phyloP scores from a whole-genome alignment of 306 rosid species.

The Aeschynomene evenia region DNA sequence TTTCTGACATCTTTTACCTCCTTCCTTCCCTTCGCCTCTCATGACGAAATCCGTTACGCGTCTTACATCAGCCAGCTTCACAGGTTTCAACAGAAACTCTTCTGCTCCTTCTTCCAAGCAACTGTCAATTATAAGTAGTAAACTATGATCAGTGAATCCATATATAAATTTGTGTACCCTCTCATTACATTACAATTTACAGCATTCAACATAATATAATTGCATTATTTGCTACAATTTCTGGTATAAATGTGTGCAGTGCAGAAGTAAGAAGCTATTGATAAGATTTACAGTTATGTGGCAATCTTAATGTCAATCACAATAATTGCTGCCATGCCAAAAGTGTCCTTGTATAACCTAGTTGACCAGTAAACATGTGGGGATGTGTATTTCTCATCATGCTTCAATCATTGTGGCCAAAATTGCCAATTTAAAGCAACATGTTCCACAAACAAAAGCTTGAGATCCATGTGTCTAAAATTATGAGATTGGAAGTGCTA shows the following conservation, averaged over 20 bases:
- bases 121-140: conserved; percentile 35
- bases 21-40: conserved; percentile 56
- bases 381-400: conserved; percentile 15
- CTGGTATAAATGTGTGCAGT: background rate
- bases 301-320: conserved; percentile 27
- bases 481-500: conserved; percentile 1
- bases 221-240: background rate
- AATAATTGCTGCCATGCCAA: conserved; percentile 14
- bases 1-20: conserved; percentile 34
- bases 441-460: conserved; percentile 13
- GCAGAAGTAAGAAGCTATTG: background rate
- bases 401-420: conserved; percentile 33
- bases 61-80: conserved; percentile 76
- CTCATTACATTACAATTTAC: too few species aligned
- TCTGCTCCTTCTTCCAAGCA: conserved; percentile 98
- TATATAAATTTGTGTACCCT: too few species aligned
- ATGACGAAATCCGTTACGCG: conserved; percentile 68
- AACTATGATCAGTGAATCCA: background rate
- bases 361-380: background rate
- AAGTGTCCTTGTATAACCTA: background rate
- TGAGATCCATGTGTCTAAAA: conserved; percentile 19
- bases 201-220: too few species aligned
- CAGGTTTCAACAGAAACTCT: conserved; percentile 87
- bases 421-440: conserved; percentile 7
- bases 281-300: background rate